A percentile compares a stretch with the other conserved stretches of the same genome.
Evolutionary conservation across 495 filamentous ascomycete species (phyloP).

Genomic region (Podospora fimiseda): DNA sequence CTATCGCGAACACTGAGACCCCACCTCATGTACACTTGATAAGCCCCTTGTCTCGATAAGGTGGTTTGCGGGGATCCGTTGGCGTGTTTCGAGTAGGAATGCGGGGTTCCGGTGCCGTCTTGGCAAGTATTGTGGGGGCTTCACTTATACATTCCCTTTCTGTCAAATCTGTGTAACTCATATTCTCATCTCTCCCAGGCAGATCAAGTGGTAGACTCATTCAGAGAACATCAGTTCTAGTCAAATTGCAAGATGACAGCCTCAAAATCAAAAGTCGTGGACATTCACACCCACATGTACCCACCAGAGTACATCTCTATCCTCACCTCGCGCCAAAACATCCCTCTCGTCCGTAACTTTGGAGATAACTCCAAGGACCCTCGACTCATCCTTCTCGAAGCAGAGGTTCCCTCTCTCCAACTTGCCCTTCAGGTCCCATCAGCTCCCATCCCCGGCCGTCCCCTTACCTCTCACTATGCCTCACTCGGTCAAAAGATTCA

Average conservation of each 20-base stretch:
- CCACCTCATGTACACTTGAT: background rate
- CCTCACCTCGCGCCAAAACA: slow-evolving; percentile 65
- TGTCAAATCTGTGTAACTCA: too few relatives aligned
- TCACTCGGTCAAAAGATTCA: slow-evolving; percentile 65
- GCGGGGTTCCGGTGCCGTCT: background rate
- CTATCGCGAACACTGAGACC: background rate
- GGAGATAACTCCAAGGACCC: slow-evolving; percentile 44
- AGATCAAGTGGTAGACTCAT: too few relatives aligned
- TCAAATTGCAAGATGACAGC: background rate
- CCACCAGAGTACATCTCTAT: slow-evolving; percentile 76
- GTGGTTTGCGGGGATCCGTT: background rate
- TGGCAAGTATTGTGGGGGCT: background rate
- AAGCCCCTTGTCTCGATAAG: background rate
- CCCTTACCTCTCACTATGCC: slow-evolving; percentile 68
- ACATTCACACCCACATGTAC: slow-evolving; percentile 95
- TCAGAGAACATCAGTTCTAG: too few relatives aligned
- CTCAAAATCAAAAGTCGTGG: slow-evolving; percentile 49
- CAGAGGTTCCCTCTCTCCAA: slow-evolving; percentile 55
- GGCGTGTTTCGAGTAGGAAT: background rate
- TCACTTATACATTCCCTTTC: background rate
- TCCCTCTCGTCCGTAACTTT: slow-evolving; percentile 36
- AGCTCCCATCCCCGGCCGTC: slow-evolving; percentile 52
- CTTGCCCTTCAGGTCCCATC: slow-evolving; percentile 27
- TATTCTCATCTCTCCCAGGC: background rate
- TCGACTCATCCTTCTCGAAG: slow-evolving; percentile 74